A percentile compares a stretch with the other conserved stretches of the same genome.
Evolutionary conservation across 805 yeast species (phyloP).

Genomic region (Debaryomyces castellii): DNA sequence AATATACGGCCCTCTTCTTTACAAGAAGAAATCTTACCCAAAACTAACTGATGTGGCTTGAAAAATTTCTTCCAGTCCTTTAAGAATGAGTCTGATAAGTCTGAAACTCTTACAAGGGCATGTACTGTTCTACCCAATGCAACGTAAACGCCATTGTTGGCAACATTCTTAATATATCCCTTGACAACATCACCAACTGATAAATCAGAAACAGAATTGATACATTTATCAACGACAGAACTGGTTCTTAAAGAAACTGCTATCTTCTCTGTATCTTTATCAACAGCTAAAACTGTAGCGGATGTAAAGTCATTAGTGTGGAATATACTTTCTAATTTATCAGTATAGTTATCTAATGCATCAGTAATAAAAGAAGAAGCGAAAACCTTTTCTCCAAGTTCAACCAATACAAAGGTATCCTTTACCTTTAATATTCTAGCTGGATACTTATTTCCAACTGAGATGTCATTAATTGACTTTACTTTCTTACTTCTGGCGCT

Average conservation of each 20-base stretch:
- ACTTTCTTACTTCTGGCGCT: slow-evolving; percentile 49
- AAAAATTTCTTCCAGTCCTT: slow-evolving; percentile 86
- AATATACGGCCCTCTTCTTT: slow-evolving; percentile 64
- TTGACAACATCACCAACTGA: slow-evolving; percentile 69
- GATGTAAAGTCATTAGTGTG: slow-evolving; percentile 52
- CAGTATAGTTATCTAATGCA: slow-evolving; percentile 67
- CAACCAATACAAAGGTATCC: slow-evolving; percentile 63
- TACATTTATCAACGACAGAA: slow-evolving; percentile 50
- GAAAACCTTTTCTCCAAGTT: slow-evolving; percentile 59
- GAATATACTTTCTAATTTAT: slow-evolving; percentile 49
- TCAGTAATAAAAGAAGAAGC: slow-evolving; percentile 75
- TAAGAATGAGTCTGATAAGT: slow-evolving; percentile 76
- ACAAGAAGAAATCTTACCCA: slow-evolving; percentile 68
- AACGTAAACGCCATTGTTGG: slow-evolving; percentile 76
- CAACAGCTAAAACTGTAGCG: slow-evolving; percentile 54
- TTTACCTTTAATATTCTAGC: slow-evolving; percentile 61
- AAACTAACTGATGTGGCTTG: slow-evolving; percentile 67
- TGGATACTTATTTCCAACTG: slow-evolving; percentile 56
- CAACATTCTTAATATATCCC: slow-evolving; percentile 77
- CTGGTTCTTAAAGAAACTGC: slow-evolving; percentile 62
- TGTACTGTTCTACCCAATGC: slow-evolving; percentile 66
- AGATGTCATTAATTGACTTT: slow-evolving; percentile 46
- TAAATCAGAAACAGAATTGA: slow-evolving; percentile 52
- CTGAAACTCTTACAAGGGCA: slow-evolving; percentile 79
- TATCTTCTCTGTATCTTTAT: slow-evolving; percentile 49